These are phyloP conservation scores for Niveomyces coronatus DNA, from an alignment of 2,329 filamentous ascomycete genomes.

Conservation along the genomic window DNA sequence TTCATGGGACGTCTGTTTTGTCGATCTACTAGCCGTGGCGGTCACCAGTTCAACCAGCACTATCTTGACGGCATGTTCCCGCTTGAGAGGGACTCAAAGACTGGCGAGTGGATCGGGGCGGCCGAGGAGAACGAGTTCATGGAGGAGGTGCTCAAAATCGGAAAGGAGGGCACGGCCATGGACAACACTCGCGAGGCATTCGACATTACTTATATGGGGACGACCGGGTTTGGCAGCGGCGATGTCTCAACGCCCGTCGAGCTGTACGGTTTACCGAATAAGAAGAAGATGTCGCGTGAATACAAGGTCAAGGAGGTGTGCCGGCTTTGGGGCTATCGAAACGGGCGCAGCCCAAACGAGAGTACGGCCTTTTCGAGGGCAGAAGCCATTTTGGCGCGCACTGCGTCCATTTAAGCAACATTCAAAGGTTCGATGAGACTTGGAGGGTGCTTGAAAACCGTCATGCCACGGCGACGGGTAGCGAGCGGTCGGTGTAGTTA, in stretches of 20 bases:
- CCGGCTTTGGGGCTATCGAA: constrained; percentile 52
- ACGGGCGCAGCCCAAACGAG: constrained; percentile 43
- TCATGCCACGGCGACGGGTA: too few relatives aligned
- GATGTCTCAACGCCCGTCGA: constrained; percentile 26
- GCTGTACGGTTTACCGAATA: constrained; percentile 23
- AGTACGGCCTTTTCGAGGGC: constrained; percentile 24
- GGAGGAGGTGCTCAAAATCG: constrained; percentile 43
- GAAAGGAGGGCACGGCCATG: constrained; percentile 32
- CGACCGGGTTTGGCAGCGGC: constrained; percentile 25
- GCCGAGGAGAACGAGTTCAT: constrained; percentile 48
- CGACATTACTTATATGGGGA: constrained; percentile 36
- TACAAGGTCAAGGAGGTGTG: constrained; percentile 51
- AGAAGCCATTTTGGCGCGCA: constrained; percentile 28
- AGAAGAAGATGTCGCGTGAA: constrained; percentile 18
- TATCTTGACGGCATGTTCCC: constrained; percentile 54
- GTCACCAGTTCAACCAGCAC: constrained; percentile 51
- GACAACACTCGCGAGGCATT: constrained; percentile 36
- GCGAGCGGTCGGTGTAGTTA: too few relatives aligned
- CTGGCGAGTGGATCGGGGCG: constrained; percentile 31
- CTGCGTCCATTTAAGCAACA: constrained; percentile 26
- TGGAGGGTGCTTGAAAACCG: too few relatives aligned
- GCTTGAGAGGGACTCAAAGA: constrained; percentile 30
- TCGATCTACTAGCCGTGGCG: constrained; percentile 37
- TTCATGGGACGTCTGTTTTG: constrained; percentile 54
- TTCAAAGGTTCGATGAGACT: neutral